phyloP scores from a whole-genome alignment of 441 rosid species.

The Eutrema salsugineum region DNA sequence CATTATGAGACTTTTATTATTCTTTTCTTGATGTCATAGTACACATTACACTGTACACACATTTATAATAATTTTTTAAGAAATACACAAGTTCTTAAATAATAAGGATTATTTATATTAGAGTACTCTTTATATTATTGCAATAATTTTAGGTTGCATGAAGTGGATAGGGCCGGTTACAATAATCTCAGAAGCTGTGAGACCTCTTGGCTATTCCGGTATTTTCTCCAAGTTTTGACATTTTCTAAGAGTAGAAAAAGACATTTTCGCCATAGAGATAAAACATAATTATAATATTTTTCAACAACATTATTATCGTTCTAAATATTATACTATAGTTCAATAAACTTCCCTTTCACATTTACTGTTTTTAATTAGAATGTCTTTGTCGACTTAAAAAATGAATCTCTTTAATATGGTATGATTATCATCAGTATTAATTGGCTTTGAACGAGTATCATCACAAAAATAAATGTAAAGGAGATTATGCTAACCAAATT shows the following conservation, averaged over 20 bases:
- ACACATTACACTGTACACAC: background rate
- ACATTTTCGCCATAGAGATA: background rate
- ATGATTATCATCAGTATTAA: background rate
- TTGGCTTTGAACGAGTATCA: background rate
- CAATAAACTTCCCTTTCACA: background rate
- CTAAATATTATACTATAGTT: background rate
- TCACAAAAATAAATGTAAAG: too few species aligned
- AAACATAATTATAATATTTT: background rate
- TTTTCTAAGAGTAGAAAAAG: background rate
- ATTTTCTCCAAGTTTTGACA: background rate
- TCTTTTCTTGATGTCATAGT: background rate
- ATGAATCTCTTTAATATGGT: background rate
- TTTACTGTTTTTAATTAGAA: background rate
- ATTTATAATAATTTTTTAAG: background rate
- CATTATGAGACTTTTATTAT: conserved; percentile 10
- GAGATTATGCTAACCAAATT: too few species aligned
- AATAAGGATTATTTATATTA: too few species aligned
- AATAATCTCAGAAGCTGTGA: conserved; percentile 22
- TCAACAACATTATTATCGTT: background rate
- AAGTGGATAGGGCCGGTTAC: conserved; percentile 31
- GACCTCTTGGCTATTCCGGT: conserved; percentile 5
- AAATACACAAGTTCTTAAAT: background rate
- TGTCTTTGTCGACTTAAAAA: too few species aligned
- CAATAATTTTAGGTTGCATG: conserved; percentile 2
- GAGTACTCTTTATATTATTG: too few species aligned